Conservation (phyloP, 2,329 filamentous ascomycete species). For the Colletotrichum gigasporum region DNA sequence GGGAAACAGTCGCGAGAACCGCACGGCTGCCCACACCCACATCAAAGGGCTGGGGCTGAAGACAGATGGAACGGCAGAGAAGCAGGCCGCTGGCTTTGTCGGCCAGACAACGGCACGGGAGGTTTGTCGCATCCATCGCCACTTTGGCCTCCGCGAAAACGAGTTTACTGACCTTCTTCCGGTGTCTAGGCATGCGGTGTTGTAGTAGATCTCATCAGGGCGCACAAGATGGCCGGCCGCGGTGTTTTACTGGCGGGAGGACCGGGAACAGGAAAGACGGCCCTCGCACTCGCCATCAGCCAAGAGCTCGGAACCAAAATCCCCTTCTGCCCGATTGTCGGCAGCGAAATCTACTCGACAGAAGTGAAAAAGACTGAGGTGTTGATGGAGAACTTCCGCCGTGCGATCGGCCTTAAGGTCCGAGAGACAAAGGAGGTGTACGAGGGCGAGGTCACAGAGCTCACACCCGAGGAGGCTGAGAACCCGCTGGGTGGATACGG, state of each 20-base stretch:
- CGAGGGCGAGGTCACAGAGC: constrained; percentile 97
- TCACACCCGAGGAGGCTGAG: constrained; percentile 97
- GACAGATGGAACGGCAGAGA: constrained; percentile 85
- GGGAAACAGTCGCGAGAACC: constrained; percentile 92
- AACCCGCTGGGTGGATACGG: constrained; percentile 97
- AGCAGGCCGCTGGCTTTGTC: constrained; percentile 83
- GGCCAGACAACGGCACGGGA: constrained; percentile 90
- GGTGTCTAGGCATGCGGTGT: constrained; percentile 84
- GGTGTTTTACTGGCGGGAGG: constrained; percentile 94
- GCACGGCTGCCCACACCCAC: constrained; percentile 96
- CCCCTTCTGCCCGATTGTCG: constrained; percentile 97
- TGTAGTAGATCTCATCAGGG: constrained; percentile 93
- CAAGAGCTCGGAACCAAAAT: constrained; percentile 98
- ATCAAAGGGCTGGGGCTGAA: constrained; percentile 95
- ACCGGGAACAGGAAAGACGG: constrained; percentile 96
- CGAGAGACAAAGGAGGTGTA: constrained; percentile 99
- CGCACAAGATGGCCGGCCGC: constrained; percentile 97
- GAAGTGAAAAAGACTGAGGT: constrained; percentile 99
- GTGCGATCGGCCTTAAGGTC: constrained; percentile 95
- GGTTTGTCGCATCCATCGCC: constrained; percentile 58
- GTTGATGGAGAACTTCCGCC: constrained; percentile 98
- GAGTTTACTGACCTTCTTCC: constrained; percentile 11
- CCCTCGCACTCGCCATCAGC: constrained; percentile 92
- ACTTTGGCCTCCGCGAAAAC: background rate
- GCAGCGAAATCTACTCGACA: constrained; percentile 96